Percentiles rank a stretch among this genome's conserved stretches.
Conservation (phyloP, 495 filamentous ascomycete genomes). For the Penicillium atrosanguineum region DNA sequence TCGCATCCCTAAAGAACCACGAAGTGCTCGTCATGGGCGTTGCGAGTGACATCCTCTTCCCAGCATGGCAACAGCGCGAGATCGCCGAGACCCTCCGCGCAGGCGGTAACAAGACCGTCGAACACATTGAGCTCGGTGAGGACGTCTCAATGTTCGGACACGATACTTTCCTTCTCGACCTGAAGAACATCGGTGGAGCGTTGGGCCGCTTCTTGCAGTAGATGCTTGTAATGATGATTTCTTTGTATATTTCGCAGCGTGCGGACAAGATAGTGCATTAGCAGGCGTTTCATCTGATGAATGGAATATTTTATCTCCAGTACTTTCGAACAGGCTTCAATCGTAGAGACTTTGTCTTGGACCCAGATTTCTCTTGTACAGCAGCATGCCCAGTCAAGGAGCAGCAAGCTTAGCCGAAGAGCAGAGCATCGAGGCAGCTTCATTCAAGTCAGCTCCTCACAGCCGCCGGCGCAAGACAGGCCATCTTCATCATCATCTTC, state of each 20-base stretch:
- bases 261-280: constrained; percentile 17
- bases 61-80: constrained; percentile 97
- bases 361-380: too few relatives aligned
- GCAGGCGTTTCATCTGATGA: constrained; percentile 14
- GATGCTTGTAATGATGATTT: constrained; percentile 1
- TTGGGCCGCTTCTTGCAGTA: constrained; percentile 70
- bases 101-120: constrained; percentile 73
- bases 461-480: too few relatives aligned
- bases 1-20: constrained; percentile 68
- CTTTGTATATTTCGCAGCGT: constrained; percentile 14
- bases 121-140: constrained; percentile 87
- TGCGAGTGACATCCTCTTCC: constrained; percentile 94
- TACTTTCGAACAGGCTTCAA: too few relatives aligned
- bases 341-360: background rate
- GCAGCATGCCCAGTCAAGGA: too few relatives aligned
- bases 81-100: constrained; percentile 78
- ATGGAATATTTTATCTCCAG: background rate
- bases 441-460: too few relatives aligned
- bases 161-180: constrained; percentile 92
- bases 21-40: constrained; percentile 89
- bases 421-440: too few relatives aligned
- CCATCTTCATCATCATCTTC: too few relatives aligned
- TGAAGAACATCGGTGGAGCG: constrained; percentile 85
- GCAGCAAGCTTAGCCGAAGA: too few relatives aligned
- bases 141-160: constrained; percentile 92